Percentiles rank a stretch among this genome's conserved stretches.
phyloP scores from a whole-genome alignment of 768 basidiomycete species.

The Cystobasidium tubakii region DNA sequence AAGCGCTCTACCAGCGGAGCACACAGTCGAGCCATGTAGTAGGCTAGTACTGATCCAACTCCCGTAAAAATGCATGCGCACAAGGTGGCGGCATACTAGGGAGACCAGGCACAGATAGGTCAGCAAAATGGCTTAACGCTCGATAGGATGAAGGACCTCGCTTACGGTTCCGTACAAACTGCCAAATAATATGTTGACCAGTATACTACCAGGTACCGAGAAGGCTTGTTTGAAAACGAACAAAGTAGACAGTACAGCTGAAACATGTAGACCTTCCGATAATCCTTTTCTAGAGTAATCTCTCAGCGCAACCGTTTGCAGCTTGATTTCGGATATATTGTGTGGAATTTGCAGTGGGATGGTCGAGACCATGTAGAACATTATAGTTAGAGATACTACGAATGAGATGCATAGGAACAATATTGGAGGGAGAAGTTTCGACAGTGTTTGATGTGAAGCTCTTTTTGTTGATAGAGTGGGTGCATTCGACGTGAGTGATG shows the following conservation, averaged over 20 bases:
- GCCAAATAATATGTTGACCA: conserved; percentile 46
- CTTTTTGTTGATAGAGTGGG: neutral
- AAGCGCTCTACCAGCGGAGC: conserved; percentile 45
- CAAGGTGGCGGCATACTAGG: conserved; percentile 38
- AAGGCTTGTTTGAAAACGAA: conserved; percentile 48
- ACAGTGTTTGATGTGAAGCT: conserved; percentile 13
- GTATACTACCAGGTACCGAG: conserved; percentile 44
- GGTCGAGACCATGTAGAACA: conserved; percentile 42
- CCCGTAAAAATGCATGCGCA: conserved; percentile 46
- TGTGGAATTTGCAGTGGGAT: conserved; percentile 45
- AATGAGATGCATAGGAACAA: conserved; percentile 43
- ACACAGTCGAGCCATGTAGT: conserved; percentile 43
- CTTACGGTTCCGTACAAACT: conserved; percentile 44
- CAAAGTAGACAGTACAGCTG: conserved; percentile 41
- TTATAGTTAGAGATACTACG: conserved; percentile 43
- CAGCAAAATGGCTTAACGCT: neutral
- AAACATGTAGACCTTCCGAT: conserved; percentile 42
- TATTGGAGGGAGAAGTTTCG: conserved; percentile 42
- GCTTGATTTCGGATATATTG: conserved; percentile 42
- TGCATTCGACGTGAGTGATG: neutral
- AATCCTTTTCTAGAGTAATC: conserved; percentile 41
- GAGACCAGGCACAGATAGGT: too few relatives aligned
- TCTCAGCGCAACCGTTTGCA: conserved; percentile 36
- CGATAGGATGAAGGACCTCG: neutral
- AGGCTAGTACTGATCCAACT: conserved; percentile 43